Base-by-base conservation (phyloP, 148 eudicot genomes). In the Amaranthus hypochondriacus region DNA sequence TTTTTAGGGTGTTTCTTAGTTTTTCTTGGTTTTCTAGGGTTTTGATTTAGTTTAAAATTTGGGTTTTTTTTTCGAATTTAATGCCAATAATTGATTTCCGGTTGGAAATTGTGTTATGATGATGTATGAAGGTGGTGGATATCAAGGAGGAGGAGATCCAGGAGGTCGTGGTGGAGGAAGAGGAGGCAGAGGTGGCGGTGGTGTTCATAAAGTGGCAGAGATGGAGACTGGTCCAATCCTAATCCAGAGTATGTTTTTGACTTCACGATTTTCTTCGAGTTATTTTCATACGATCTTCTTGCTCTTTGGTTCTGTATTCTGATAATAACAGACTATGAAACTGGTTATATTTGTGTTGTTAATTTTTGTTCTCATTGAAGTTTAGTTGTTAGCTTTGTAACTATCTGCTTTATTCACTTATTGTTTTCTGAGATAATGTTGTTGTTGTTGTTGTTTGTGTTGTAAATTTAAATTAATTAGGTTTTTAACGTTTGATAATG, bases 211-310 rank as follows among this genome's bases (percentile, higher is more conserved):
- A 80, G 92, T 70, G 93, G 90, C 18, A 83, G 89, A 79, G 99
- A 92, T 58, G 99, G 99, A 9, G 99, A 95, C 58, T 92, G 99
- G 99, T 87, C 85, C 21, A 92, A 97, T 78, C 96, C 99, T 67
- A 86, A 90, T 72, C 84, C 92, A 42, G 81, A 94, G 99, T 94
- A 87, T 64, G 3, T 76, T 2, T 9, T 49, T 50, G 49, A 4
- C 7, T 55, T 42, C 56, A 44, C 59, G 7, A 44, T 15, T 13
- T 56, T 15, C 21, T 47, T 28, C 39, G 39, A 28, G 39, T 28
- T 28, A 28, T 28, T 28, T 28, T 28, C 39, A 28, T 0, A 28
- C 39, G 39, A 28, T 28, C 39, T 28, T 28, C 39, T 28, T 28
- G 39, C 39, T 28, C 39, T 28, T 28, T 28, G 39, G 39, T 28